Base-by-base conservation (phyloP, 148 eudicot genomes). In the Chenopodium suecicum region DNA sequence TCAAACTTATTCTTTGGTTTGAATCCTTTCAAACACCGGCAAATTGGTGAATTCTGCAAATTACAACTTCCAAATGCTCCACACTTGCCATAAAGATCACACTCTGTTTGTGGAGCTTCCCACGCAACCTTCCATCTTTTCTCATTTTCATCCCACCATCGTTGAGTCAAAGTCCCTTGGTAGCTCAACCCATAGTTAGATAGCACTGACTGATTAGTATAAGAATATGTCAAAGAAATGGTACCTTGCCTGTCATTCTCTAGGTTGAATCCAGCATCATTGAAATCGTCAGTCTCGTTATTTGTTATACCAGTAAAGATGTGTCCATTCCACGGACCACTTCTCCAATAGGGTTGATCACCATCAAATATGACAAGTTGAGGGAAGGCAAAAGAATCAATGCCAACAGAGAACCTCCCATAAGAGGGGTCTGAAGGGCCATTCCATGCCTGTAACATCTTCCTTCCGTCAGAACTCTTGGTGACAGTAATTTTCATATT, bases 261-360 rank as follows among this genome's bases (percentile, higher is more conserved):
- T 47, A 82, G 75, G 46, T 52, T 69, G 75, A 77, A 77, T 41
- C 80, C 75, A 22, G 81, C 64, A 22, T 73, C 67, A 8, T n/a
- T 70, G 20, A 22, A 31, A 37, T 77, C 29, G 9, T 54, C 79
- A 4, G 75, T 54, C 16, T 50, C n/a, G 23, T 52, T 77, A 27
- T 69, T 20, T n/a, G 58, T 69, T 27, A 70, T 46, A 6, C 81
- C 85, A 7, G 32, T 72, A 44, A 83, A 83, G 60, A 47, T 71
- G 48, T 83, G 73, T 7, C 85, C 81, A 31, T 78, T 83, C 85
- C 85, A 83, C 12, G 85, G 85, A n/a, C 85, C 85, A 14, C 81
- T 78, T 16, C 81, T 48, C 81, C 81, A 83, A 31, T 65, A 50
- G 2, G 78, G 73, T 6, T 27, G 52, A 72, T 64, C 41, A 14